Percentiles rank a stretch among this genome's conserved stretches.
These are phyloP conservation scores for Choanephora cucurbitarum DNA, from an alignment of 371 early-diverging fungal species.

Conservation along the genomic window DNA sequence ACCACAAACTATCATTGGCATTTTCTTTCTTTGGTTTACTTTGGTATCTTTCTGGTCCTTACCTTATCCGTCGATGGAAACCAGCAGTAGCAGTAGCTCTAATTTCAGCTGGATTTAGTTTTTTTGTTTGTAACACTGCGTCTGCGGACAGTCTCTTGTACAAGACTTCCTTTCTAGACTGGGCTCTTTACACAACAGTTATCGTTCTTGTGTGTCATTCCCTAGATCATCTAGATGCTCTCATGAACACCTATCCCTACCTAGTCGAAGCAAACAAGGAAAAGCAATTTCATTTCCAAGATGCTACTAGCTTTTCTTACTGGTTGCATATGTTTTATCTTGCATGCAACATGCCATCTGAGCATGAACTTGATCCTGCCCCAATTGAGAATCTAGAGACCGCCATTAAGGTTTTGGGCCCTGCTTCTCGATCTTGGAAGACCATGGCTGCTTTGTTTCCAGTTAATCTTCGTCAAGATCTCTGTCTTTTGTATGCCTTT, in stretches of 20 bases:
- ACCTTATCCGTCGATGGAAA: conserved; percentile 34
- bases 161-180: conserved; percentile 39
- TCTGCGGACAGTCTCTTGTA: conserved; percentile 12
- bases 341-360: conserved; percentile 21
- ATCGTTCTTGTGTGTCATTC: conserved; percentile 39
- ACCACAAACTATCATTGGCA: conserved; percentile 7
- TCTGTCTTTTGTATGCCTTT: conserved; percentile 55
- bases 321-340: conserved; percentile 26
- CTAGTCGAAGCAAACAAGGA: conserved; percentile 15
- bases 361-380: conserved; percentile 24
- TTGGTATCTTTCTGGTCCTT: conserved; percentile 38
- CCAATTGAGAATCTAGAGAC: conserved; percentile 36
- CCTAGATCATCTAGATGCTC: conserved; percentile 46
- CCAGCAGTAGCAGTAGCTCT: conserved; percentile 15
- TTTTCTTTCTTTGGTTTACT: conserved; percentile 17
- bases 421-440: conserved; percentile 53
- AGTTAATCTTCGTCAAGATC: conserved; percentile 47
- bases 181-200: conserved; percentile 37
- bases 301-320: conserved; percentile 20
- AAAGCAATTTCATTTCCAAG: conserved; percentile 25
- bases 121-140: conserved; percentile 25
- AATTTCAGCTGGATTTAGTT: conserved; percentile 32
- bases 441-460: conserved; percentile 56
- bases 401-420: conserved; percentile 29
- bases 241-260: conserved; percentile 38